Percentiles rank a stretch among this genome's conserved stretches.
Conservation (phyloP, 208 protist genomes). For the Trypanosoma avium region DNA sequence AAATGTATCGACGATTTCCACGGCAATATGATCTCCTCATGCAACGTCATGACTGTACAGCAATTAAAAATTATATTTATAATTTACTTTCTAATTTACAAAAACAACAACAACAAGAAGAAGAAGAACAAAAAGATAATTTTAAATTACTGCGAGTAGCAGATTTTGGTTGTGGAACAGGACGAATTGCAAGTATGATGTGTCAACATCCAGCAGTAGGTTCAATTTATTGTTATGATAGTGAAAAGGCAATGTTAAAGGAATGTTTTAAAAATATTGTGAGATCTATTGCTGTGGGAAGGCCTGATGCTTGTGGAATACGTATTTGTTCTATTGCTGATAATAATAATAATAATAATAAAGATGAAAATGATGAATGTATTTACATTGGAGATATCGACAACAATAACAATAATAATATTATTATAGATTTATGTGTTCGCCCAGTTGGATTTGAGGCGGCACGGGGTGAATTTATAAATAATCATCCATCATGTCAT, state of each 20-base stretch:
- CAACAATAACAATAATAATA: neutral
- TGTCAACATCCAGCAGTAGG: slow-evolving; percentile 44
- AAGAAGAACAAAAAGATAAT: neutral
- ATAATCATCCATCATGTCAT: slow-evolving; percentile 37
- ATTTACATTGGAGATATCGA: neutral
- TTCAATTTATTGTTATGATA: slow-evolving; percentile 74
- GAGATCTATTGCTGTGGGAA: slow-evolving; percentile 10
- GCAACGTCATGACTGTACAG: slow-evolving; percentile 64
- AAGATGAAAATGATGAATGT: neutral
- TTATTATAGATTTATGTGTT: slow-evolving; percentile 36
- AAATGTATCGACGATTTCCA: slow-evolving; percentile 82
- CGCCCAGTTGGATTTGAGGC: slow-evolving; percentile 52
- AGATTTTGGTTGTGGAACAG: slow-evolving; percentile 85
- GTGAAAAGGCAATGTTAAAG: slow-evolving; percentile 62
- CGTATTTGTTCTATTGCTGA: slow-evolving; percentile 1
- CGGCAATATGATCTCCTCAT: slow-evolving; percentile 80
- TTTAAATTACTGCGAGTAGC: slow-evolving; percentile 30
- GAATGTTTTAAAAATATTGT: slow-evolving; percentile 57
- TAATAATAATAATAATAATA: slow-evolving; percentile 12
- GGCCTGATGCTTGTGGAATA: slow-evolving; percentile 8
- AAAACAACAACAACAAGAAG: neutral
- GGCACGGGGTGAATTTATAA: slow-evolving; percentile 45
- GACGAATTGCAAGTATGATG: slow-evolving; percentile 64
- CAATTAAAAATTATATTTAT: slow-evolving; percentile 38
- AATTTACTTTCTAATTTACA: slow-evolving; percentile 39